Evolutionary conservation across 805 yeast species (phyloP).

Genomic region (Candida ovalis): DNA sequence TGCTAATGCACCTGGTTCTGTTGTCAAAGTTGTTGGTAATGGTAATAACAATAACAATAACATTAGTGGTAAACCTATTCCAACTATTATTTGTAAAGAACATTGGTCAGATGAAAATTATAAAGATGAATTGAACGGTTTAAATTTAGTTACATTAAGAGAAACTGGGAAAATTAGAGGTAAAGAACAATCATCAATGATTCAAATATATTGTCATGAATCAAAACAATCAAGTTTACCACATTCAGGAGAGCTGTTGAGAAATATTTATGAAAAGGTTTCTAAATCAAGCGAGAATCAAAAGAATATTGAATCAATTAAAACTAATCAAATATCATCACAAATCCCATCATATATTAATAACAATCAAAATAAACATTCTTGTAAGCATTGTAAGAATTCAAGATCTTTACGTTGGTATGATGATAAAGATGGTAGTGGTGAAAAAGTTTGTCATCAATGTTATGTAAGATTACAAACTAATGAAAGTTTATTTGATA

Average conservation of each 20-base stretch:
- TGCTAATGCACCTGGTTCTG: conserved; percentile 15
- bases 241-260: not conserved
- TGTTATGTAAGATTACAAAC: conserved; percentile 24
- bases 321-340: no score
- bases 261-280: not conserved
- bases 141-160: conserved; percentile 28
- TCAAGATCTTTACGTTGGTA: conserved; percentile 21
- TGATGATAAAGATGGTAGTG: conserved; percentile 1
- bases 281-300: not conserved
- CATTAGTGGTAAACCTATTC: conserved; percentile 39
- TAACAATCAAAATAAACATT: no score
- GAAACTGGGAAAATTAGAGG: conserved; percentile 28
- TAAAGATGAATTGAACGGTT: conserved; percentile 2
- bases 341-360: no score
- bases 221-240: conserved; percentile 9
- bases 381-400: conserved; percentile 21
- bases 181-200: conserved; percentile 34
- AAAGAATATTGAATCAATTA: not conserved
- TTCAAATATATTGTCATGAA: conserved; percentile 40
- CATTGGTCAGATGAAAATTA: conserved; percentile 25
- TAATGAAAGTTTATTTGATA: conserved; percentile 20
- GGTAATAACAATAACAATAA: conserved; percentile 7
- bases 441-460: conserved; percentile 22
- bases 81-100: conserved; percentile 40
- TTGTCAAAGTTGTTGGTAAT: conserved; percentile 20